phyloP scores from a whole-genome alignment of 441 rosid genomes.

The Capsella rubella region DNA sequence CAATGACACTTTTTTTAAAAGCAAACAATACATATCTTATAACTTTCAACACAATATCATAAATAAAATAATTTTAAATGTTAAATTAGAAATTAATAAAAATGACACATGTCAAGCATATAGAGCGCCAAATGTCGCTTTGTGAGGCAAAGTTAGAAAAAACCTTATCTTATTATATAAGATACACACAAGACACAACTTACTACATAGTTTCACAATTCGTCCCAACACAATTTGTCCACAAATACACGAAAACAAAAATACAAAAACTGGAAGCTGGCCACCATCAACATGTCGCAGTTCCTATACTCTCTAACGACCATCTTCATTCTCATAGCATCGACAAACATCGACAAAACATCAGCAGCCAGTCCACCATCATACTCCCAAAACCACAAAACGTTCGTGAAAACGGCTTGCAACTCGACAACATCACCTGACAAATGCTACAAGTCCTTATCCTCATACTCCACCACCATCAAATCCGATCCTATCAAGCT shows the following conservation, averaged over 20 bases:
- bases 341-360: conserved; percentile 30
- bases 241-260: background rate
- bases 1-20: too few species aligned
- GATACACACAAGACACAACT: conserved; percentile 4
- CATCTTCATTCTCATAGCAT: conserved; percentile 27
- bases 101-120: too few species aligned
- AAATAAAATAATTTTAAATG: too few species aligned
- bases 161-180: too few species aligned
- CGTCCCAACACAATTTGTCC: conserved; percentile 10
- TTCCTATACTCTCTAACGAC: conserved; percentile 38
- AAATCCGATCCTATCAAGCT: conserved; percentile 59
- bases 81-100: too few species aligned
- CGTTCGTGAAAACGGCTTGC: conserved; percentile 59
- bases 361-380: conserved; percentile 40
- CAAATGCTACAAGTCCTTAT: conserved; percentile 59
- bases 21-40: too few species aligned
- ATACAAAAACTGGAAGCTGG: background rate
- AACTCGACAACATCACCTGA: conserved; percentile 53
- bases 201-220: conserved; percentile 27
- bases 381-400: conserved; percentile 48
- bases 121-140: too few species aligned
- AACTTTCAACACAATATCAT: too few species aligned
- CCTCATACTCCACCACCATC: conserved; percentile 53
- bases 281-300: conserved; percentile 24
- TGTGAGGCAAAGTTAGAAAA: too few species aligned